These are phyloP conservation scores for Parathielavia appendiculata DNA, from an alignment of 495 filamentous ascomycete genomes.

Conservation along the genomic window DNA sequence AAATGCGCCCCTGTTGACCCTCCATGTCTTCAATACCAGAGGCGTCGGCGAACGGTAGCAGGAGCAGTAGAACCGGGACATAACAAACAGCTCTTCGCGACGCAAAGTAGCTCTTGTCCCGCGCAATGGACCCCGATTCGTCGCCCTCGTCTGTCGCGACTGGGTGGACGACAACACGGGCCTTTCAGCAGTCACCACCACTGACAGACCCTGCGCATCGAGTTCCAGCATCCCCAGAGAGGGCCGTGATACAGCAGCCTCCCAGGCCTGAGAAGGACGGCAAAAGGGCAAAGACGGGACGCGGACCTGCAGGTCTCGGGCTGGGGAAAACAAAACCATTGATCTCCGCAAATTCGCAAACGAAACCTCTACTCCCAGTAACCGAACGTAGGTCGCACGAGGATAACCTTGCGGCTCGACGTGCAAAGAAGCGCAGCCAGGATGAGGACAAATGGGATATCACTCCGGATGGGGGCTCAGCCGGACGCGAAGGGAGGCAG, in stretches of 20 bases:
- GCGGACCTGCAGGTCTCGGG: conserved; percentile 16
- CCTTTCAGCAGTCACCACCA: conserved; percentile 23
- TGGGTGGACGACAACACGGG: conserved; percentile 19
- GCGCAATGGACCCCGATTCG: conserved; percentile 14
- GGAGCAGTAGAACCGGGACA: conserved; percentile 21
- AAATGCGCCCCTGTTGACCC: conserved; percentile 17
- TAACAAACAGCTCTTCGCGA: conserved; percentile 20
- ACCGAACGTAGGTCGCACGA: conserved; percentile 41
- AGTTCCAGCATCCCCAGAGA: conserved; percentile 12
- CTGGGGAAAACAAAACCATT: conserved; percentile 29
- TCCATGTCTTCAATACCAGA: conserved; percentile 30
- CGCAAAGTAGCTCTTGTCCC: no score
- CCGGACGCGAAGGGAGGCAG: conserved; percentile 62
- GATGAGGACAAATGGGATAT: conserved; percentile 45
- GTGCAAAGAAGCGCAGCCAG: conserved; percentile 30
- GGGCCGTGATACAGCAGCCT: conserved; percentile 11
- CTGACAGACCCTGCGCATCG: conserved; percentile 18
- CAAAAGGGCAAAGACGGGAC: conserved; percentile 15
- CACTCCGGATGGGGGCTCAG: conserved; percentile 45
- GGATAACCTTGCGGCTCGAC: conserved; percentile 27
- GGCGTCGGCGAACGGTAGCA: conserved; percentile 17
- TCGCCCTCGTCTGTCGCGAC: conserved; percentile 24
- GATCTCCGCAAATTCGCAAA: conserved; percentile 24
- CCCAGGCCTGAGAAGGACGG: conserved; percentile 22
- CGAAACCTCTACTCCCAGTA: conserved; percentile 41